These are phyloP conservation scores for Psilocybe tampanensis DNA, from an alignment of 768 basidiomycete species.

Conservation along the genomic window DNA sequence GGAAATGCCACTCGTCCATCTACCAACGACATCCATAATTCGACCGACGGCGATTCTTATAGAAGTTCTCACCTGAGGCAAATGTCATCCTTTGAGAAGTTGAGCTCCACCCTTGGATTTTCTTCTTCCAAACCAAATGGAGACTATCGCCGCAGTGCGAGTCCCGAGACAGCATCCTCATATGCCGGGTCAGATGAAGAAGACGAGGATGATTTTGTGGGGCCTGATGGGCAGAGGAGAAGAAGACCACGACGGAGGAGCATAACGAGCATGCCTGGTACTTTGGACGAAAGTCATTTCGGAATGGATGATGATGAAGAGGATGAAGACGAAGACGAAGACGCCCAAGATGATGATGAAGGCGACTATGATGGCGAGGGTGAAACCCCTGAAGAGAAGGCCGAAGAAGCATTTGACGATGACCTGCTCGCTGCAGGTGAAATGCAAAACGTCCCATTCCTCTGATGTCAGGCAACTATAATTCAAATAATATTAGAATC, in stretches of 20 bases:
- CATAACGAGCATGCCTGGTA: slow-evolving; percentile 86
- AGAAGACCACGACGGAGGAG: slow-evolving; percentile 55
- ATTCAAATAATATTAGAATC: not conserved
- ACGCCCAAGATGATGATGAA: slow-evolving; percentile 34
- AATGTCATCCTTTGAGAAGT: slow-evolving; percentile 76
- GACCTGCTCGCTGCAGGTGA: slow-evolving; percentile 32
- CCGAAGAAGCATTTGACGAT: slow-evolving; percentile 65
- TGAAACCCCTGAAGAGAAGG: slow-evolving; percentile 80
- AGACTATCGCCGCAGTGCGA: slow-evolving; percentile 46
- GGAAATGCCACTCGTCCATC: slow-evolving; percentile 28
- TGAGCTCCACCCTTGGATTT: slow-evolving; percentile 62
- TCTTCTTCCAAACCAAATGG: slow-evolving; percentile 35
- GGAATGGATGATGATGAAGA: slow-evolving; percentile 56
- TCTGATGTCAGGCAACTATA: slow-evolving; percentile 10
- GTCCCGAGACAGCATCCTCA: slow-evolving; percentile 58
- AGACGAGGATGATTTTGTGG: slow-evolving; percentile 45
- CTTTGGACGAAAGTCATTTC: slow-evolving; percentile 64
- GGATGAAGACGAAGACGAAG: slow-evolving; percentile 34
- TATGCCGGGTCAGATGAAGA: slow-evolving; percentile 58
- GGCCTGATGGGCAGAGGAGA: slow-evolving; percentile 40
- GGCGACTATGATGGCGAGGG: slow-evolving; percentile 47
- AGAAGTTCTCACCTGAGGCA: slow-evolving; percentile 57
- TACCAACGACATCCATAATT: slow-evolving; percentile 5
- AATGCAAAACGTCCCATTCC: slow-evolving; percentile 35
- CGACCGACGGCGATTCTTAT: slow-evolving; percentile 21